Evolutionary conservation across 768 basidiomycete species (phyloP).

Genomic region (Amyloporia xantha): DNA sequence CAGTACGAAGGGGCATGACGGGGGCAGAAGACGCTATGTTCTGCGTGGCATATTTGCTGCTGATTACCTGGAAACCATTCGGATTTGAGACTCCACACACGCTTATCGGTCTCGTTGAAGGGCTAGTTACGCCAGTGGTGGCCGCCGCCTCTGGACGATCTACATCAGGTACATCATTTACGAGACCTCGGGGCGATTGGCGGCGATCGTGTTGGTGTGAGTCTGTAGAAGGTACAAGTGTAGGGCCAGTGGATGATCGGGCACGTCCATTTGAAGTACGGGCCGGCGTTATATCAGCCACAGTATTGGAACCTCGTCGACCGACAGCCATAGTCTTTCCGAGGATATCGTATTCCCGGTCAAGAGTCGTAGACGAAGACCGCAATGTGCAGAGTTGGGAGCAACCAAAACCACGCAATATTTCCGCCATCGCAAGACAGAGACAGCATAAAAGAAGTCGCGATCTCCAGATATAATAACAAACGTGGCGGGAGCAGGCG

Average conservation of each 20-base stretch:
- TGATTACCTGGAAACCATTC: no score
- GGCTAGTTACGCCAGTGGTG: no score
- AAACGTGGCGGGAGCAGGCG: slow-evolving; percentile 44
- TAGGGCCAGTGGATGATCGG: neutral
- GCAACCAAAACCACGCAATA: slow-evolving; percentile 28
- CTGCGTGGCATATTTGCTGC: no score
- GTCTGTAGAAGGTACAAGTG: neutral
- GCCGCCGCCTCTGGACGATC: neutral
- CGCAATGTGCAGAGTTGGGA: slow-evolving; percentile 28
- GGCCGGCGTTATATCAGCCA: no score
- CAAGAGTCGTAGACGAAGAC: slow-evolving; percentile 47
- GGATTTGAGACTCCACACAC: no score
- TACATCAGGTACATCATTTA: neutral
- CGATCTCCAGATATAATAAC: slow-evolving; percentile 63
- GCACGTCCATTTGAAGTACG: neutral
- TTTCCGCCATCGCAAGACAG: slow-evolving; percentile 16
- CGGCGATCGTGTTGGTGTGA: neutral
- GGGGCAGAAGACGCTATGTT: no score
- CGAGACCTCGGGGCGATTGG: neutral
- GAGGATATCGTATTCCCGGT: slow-evolving; percentile 42
- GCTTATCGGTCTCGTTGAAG: no score
- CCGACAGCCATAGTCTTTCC: slow-evolving; percentile 3
- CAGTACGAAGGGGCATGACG: no score
- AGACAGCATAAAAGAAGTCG: slow-evolving; percentile 60
- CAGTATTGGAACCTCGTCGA: no score